Conservation (phyloP, 2,329 filamentous ascomycete genomes). For the Camillea tinctor region DNA sequence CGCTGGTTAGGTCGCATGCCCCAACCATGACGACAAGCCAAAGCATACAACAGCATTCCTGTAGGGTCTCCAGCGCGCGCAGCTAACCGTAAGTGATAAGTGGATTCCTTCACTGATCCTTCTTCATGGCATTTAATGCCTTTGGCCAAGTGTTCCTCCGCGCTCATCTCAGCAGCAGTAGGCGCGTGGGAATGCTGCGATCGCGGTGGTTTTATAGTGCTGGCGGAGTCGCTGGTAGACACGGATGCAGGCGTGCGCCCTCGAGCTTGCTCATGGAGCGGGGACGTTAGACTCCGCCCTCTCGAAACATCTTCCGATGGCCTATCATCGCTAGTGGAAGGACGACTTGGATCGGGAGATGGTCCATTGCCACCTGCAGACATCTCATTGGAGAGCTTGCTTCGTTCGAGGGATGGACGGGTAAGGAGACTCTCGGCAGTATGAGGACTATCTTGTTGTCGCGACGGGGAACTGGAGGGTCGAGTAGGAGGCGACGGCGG, state of each 20-base stretch:
- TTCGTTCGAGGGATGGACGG: constrained; percentile 49
- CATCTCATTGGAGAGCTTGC: constrained; percentile 50
- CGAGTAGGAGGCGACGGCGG: constrained; percentile 63
- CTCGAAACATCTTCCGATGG: constrained; percentile 50
- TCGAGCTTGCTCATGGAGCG: constrained; percentile 39
- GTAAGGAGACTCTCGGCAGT: constrained; percentile 40
- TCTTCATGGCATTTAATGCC: constrained; percentile 88
- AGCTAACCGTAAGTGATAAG: constrained; percentile 89
- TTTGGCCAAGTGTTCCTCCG: constrained; percentile 86
- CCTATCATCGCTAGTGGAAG: constrained; percentile 44
- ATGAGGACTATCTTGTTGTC: constrained; percentile 33
- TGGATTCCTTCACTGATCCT: constrained; percentile 87
- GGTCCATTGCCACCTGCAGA: constrained; percentile 40
- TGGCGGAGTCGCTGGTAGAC: constrained; percentile 53
- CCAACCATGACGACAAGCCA: constrained; percentile 96
- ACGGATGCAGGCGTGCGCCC: constrained; percentile 47
- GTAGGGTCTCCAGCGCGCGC: constrained; percentile 84
- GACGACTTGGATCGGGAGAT: constrained; percentile 44
- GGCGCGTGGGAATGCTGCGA: constrained; percentile 48
- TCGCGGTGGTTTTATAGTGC: constrained; percentile 49
- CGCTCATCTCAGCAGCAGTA: constrained; percentile 66
- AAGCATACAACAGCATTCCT: constrained; percentile 91
- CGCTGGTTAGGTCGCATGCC: constrained; percentile 90
- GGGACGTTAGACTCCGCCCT: constrained; percentile 43
- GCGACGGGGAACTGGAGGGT: constrained; percentile 54